Evolutionary conservation across 345 rosid genomes (phyloP).

Genomic region (Jatropha curcas): DNA sequence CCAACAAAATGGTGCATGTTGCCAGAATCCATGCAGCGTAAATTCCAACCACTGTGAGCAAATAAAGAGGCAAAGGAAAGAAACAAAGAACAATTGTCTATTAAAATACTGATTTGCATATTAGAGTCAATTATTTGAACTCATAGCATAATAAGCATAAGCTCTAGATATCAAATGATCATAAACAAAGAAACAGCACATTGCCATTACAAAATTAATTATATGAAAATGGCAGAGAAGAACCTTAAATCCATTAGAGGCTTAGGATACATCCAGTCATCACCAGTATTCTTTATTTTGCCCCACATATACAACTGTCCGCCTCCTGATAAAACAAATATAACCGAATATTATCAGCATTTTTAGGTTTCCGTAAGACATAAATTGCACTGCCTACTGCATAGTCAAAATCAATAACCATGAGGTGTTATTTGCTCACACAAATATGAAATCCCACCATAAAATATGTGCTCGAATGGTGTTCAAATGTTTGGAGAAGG

Average conservation of each 20-base stretch:
- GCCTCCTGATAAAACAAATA: slow-evolving; percentile 61
- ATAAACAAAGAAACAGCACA: not conserved
- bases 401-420: not conserved
- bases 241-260: slow-evolving; percentile 99
- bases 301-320: slow-evolving; percentile 99
- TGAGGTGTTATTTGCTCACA: not conserved
- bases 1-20: slow-evolving; percentile 97
- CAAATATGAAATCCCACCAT: not conserved
- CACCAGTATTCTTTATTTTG: slow-evolving; percentile 83
- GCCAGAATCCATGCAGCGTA: slow-evolving; percentile 98
- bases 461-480: not conserved
- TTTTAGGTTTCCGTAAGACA: not conserved
- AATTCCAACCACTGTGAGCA: slow-evolving; percentile 87
- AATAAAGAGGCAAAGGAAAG: not conserved
- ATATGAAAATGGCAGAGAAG: slow-evolving; percentile 15
- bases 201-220: not conserved
- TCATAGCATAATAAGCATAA: not conserved
- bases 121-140: not conserved
- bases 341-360: not conserved
- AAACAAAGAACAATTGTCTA: not conserved
- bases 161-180: not conserved
- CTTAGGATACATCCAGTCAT: slow-evolving; percentile 99
- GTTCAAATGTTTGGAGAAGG: not conserved
- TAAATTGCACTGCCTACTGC: not conserved
- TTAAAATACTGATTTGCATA: not conserved